Evolutionary conservation across 805 yeast genomes (phyloP), one percentile per base, ranked within the genome.

Genomic region (Cyberlindnera americana): DNA sequence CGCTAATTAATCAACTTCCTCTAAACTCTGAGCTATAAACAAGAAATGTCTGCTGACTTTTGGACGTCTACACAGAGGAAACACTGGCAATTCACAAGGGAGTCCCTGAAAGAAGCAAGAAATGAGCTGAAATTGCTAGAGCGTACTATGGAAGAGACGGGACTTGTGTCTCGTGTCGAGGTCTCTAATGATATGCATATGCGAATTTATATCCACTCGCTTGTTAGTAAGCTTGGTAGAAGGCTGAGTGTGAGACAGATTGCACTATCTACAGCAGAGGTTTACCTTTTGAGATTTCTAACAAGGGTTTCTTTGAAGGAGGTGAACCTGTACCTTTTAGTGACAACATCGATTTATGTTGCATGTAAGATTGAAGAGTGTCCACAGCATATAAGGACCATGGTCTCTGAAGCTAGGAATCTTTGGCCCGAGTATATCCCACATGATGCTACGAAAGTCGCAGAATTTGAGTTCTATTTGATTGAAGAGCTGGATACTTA

Each of bases 381-480:
- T 51, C 98, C 99, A 1, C 95, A 85, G 55, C 97, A 93, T 57
- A 88, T 93, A 9, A 66, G 96, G 40, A 77, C 90, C 1, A 72
- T 93, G 9, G 76, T 87, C 17, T 72, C 80, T 15, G 98, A 91
- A 57, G 93, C 97, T 2, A 66, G 96, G 38, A 82, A 82, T 27
- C 64, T 88, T 28, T 91, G 98, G 98, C 97, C 98, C 0, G 96
- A 90, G 54, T 87, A 81, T 53, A 82, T 91, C 26, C 95, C 97
- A 0, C 88, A 84, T 43, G 98, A 91, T 59, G 77, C 89, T 14
- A 83, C 95, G 21, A 87, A 86, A 54, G 69, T 93, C 13, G 97
- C 98, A 0, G 98, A 93, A 58, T 86, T 95, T 63, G 99, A 93
- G 62, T 93, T 93, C 59, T 93, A 91, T 57, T 61, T 93, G 31